Evolutionary conservation across 208 protist genomes (phyloP), one percentile per base, ranked within the genome.

Genomic region (Acanthamoeba sp.): DNA sequence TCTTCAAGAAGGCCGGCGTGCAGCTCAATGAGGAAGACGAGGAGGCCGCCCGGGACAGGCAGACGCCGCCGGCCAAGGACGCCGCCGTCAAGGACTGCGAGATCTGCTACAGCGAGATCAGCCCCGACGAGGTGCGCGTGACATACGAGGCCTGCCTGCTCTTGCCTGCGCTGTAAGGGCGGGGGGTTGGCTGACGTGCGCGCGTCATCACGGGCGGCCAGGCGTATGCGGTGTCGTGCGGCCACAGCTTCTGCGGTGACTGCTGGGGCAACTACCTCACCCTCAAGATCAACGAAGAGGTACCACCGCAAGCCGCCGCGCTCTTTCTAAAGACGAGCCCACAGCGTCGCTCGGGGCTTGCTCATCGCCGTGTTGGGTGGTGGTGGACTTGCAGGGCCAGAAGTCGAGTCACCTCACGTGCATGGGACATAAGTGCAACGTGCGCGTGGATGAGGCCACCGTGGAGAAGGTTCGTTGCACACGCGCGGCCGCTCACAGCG

Each of bases 341-440:
- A n/a, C n/a, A n/a, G n/a, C n/a, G n/a, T n/a, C n/a, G n/a, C n/a
- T n/a, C n/a, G n/a, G n/a, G n/a, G n/a, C n/a, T n/a, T n/a, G n/a
- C n/a, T n/a, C n/a, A n/a, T n/a, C n/a, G n/a, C n/a, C n/a, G n/a
- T n/a, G n/a, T n/a, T n/a, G n/a, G n/a, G n/a, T n/a, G n/a, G n/a
- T 34, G 2, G 27, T 12, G 14, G 10, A 71, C 29, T 71, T 24
- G 29, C 62, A 82, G 78, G 78, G 78, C 40, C 78, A 87, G 48
- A 87, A 87, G 29, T 87, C 78, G 78, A 87, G 78, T 36, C 78
- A 87, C 32, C 78, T 87, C 42, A 55, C 42, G 14, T 87, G 78
- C n/a, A 87, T 87, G 78, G 78, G 78, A 10, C 78, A 87, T 45
- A 87, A 87, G 29, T 87, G 78, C 78, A 87, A 87, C 48, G 78